Evolutionary conservation across 805 yeast genomes (phyloP), one percentile per base, ranked within the genome.

Genomic region (Metschnikowia chrysomelidarum): DNA sequence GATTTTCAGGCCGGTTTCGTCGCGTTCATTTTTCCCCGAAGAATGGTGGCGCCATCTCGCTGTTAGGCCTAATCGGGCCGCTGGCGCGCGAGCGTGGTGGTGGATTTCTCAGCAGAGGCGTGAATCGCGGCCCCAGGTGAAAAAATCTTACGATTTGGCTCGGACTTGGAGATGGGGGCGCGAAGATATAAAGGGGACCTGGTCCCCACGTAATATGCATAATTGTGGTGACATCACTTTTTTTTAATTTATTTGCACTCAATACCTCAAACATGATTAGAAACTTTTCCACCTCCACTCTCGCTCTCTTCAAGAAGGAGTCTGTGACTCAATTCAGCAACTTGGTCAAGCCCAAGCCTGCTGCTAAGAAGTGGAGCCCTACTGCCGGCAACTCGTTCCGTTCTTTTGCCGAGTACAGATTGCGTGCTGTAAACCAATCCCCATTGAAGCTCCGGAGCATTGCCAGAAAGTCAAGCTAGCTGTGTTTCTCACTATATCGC

Each of bases 331-430:
- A 50, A 34, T 55, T 54, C 47, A 47, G 45, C 48, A 53, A 51
- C 45, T 42, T 56, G 34, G 39, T 48, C 27, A 43, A 50, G 45
- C 44, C 51, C 22, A 34, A 43, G 27, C 51, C 50, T 15, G 45
- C 47, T 4, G 43, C 46, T 23, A 43, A 49, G 41, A 63, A 60
- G 50, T 64, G 69, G 67, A 51, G 52, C 34, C 69, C 69, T 13
- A 59, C 62, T 13, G 43, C 55, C 30, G 69, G 69, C 24, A 55
- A 64, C 50, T 56, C 69, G 14, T 67, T 62, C 51, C 55, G 69
- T 38, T 56, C 68, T 4, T 67, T 67, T 50, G 70, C 70, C 25
- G 72, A 67, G 46, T 67, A 67, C 55, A 55, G 73, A 44, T 62
- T 67, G 50, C 59, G 60, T 40, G 69, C 54, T 7, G 57, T 58